phyloP scores from a whole-genome alignment of 306 rosid species.

The Pterocarpus macrocarpus region DNA sequence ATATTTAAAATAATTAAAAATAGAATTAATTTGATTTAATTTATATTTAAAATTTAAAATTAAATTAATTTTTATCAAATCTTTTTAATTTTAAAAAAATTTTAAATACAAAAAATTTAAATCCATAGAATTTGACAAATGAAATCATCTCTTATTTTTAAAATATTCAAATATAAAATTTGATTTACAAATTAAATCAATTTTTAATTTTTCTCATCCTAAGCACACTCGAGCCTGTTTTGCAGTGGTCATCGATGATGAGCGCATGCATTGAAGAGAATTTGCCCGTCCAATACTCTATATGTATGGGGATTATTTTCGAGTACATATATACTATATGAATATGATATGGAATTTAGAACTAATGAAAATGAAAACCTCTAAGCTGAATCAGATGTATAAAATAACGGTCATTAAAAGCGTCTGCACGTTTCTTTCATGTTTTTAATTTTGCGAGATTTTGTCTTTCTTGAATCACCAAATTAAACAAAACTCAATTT shows the following conservation, averaged over 20 bases:
- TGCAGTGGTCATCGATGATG: conserved; percentile 17
- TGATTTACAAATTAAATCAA: too few relatives aligned
- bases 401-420: neutral
- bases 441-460: neutral
- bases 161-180: too few relatives aligned
- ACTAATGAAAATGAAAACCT: conserved; percentile 6
- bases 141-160: too few relatives aligned
- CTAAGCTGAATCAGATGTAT: neutral
- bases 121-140: too few relatives aligned
- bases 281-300: neutral
- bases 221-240: neutral
- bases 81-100: too few relatives aligned
- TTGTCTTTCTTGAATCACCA: neutral
- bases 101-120: too few relatives aligned
- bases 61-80: too few relatives aligned
- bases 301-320: neutral
- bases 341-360: neutral
- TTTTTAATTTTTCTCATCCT: too few relatives aligned
- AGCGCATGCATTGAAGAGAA: neutral
- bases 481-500: neutral
- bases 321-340: neutral
- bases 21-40: too few relatives aligned
- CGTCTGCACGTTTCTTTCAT: neutral
- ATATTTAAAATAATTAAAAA: too few relatives aligned
- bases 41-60: too few relatives aligned